A percentile compares a stretch with the other conserved stretches of the same genome.
Conservation (phyloP, 2,329 filamentous ascomycete genomes). For the Endothia cerciana region DNA sequence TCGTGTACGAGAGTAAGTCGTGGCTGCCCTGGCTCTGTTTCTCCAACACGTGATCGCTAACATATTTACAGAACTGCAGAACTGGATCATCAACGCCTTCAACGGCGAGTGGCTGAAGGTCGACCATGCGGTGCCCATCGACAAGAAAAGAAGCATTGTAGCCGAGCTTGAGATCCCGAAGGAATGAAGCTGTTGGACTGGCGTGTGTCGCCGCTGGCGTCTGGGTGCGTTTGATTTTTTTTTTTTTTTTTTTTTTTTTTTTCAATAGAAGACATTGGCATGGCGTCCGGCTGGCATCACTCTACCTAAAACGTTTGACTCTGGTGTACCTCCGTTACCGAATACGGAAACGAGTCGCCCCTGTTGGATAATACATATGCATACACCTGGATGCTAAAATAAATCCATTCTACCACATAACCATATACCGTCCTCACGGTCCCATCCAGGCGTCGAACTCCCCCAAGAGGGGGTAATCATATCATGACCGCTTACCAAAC, state of each 20-base stretch:
- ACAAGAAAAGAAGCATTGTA: constrained; percentile 26
- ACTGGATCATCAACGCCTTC: constrained; percentile 96
- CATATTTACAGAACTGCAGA: constrained; percentile 65
- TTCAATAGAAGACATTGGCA: constrained; percentile 7
- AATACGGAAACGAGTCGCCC: background rate
- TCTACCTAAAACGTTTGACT: background rate
- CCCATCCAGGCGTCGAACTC: background rate
- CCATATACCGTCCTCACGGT: background rate
- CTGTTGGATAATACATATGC: background rate
- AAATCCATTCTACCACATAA: background rate
- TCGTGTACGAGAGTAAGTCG: constrained; percentile 89
- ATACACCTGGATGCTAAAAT: background rate
- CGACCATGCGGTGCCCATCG: constrained; percentile 51
- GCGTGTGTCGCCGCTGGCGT: constrained; percentile 8
- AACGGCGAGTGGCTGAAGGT: constrained; percentile 89
- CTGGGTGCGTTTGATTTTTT: too few relatives aligned
- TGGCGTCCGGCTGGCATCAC: constrained; percentile 9
- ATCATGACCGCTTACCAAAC: background rate
- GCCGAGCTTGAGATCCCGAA: background rate
- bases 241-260: too few relatives aligned
- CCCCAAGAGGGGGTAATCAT: background rate
- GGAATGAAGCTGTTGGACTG: background rate
- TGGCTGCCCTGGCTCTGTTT: background rate
- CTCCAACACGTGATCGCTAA: background rate
- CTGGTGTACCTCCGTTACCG: background rate